Conservation (phyloP, 1,139 yeast species). For the Saccharomyces hybrid region DNA sequence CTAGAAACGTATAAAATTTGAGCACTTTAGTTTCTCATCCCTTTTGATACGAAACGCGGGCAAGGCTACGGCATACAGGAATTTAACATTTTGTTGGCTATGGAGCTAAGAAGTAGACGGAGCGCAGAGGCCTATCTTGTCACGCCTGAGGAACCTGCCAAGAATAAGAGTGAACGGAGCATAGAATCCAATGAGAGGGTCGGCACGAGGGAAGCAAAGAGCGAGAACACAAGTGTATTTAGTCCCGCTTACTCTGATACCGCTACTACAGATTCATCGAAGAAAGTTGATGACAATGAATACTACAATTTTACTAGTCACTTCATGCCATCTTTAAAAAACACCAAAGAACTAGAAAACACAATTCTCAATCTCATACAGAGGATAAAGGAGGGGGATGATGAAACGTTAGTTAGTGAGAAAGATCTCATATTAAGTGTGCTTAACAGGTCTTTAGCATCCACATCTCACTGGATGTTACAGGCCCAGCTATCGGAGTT, state of each 20-base stretch:
- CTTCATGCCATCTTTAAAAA: constrained; percentile 17
- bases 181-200: constrained; percentile 1
- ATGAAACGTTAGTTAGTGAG: constrained; percentile 5
- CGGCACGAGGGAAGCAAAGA: neutral
- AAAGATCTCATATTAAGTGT: constrained; percentile 16
- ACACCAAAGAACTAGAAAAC: constrained; percentile 21
- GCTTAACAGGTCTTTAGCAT: constrained; percentile 23
- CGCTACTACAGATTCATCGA: neutral
- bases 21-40: neutral
- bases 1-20: neutral
- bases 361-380: constrained; percentile 16
- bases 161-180: neutral
- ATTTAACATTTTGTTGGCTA: neutral
- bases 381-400: constrained; percentile 12
- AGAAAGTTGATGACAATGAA: neutral
- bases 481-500: constrained; percentile 27
- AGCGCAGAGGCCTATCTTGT: constrained; percentile 1
- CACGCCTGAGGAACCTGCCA: constrained; percentile 10
- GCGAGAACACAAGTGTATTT: neutral
- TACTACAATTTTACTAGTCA: neutral
- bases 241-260: neutral
- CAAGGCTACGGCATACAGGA: neutral
- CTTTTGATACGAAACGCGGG: neutral
- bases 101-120: neutral
- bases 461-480: constrained; percentile 29